These are phyloP conservation scores for Diutina neorugosa DNA, from an alignment of 1,139 yeast genomes.

Conservation along the genomic window DNA sequence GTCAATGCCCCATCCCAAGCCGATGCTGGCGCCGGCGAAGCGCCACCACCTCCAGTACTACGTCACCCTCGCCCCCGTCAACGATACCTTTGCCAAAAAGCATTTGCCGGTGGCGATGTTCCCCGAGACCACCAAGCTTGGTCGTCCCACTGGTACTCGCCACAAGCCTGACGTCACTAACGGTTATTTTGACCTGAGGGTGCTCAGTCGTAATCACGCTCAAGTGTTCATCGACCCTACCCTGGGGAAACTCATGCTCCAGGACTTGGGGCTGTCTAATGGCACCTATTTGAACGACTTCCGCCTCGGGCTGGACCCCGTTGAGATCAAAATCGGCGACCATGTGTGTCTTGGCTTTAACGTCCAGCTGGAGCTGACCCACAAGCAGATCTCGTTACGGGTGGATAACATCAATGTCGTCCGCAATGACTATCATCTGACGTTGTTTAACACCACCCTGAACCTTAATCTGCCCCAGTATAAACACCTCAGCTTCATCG, in stretches of 20 bases:
- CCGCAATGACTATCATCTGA: constrained; percentile 16
- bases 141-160: constrained; percentile 73
- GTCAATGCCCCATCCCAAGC: constrained; percentile 4
- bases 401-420: constrained; percentile 62
- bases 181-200: constrained; percentile 92
- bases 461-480: constrained; percentile 17
- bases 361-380: constrained; percentile 71
- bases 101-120: constrained; percentile 65
- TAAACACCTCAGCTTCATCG: constrained; percentile 33
- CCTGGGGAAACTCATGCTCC: constrained; percentile 58
- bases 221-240: constrained; percentile 67
- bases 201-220: constrained; percentile 88
- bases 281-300: constrained; percentile 84
- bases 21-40: constrained; percentile 5
- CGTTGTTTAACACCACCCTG: constrained; percentile 7
- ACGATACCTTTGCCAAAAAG: constrained; percentile 74
- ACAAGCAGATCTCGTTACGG: constrained; percentile 71
- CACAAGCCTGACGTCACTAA: constrained; percentile 68
- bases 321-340: constrained; percentile 63
- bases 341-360: constrained; percentile 83
- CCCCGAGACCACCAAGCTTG: constrained; percentile 79
- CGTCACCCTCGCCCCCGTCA: constrained; percentile 60
- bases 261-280: constrained; percentile 83
- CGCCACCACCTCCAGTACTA: constrained; percentile 33
- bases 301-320: constrained; percentile 54